phyloP scores from a whole-genome alignment of 2,329 filamentous ascomycete genomes.

The Botrytis tulipae region DNA sequence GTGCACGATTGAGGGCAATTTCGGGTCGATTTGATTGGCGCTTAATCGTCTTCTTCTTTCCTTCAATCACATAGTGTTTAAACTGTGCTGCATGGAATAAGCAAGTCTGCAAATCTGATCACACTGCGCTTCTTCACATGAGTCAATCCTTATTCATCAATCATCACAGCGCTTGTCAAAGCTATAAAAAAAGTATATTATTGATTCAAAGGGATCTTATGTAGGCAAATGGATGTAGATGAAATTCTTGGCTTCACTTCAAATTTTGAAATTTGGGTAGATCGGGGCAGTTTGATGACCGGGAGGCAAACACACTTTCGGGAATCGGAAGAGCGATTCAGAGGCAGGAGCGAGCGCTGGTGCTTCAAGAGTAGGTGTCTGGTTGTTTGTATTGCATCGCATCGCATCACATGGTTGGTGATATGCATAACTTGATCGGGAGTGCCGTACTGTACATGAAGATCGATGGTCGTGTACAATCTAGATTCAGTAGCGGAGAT shows the following conservation, averaged over 20 bases:
- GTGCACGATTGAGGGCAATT: neutral
- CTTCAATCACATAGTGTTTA: neutral
- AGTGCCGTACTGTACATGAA: neutral
- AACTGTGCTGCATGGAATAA: neutral
- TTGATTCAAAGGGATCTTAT: neutral
- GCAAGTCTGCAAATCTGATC: neutral
- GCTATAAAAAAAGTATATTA: conserved; percentile 3
- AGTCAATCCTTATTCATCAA: neutral
- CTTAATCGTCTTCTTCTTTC: neutral
- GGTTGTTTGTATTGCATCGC: conserved; percentile 1
- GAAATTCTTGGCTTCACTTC: neutral
- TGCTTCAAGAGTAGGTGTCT: neutral
- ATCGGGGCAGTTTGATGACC: neutral
- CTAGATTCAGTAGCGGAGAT: neutral
- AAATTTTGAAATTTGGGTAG: neutral
- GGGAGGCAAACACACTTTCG: neutral
- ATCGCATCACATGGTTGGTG: neutral
- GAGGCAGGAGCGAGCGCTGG: neutral
- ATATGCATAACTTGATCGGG: conserved; percentile 1
- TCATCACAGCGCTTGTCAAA: conserved; percentile 11
- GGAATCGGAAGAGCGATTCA: neutral
- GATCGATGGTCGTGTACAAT: neutral
- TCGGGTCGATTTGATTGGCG: neutral
- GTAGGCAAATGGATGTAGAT: neutral
- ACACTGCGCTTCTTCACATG: conserved; percentile 10